A percentile compares a stretch with the other conserved stretches of the same genome.
Conservation (phyloP, 345 rosid species). For the Dipteronia sinensis region DNA sequence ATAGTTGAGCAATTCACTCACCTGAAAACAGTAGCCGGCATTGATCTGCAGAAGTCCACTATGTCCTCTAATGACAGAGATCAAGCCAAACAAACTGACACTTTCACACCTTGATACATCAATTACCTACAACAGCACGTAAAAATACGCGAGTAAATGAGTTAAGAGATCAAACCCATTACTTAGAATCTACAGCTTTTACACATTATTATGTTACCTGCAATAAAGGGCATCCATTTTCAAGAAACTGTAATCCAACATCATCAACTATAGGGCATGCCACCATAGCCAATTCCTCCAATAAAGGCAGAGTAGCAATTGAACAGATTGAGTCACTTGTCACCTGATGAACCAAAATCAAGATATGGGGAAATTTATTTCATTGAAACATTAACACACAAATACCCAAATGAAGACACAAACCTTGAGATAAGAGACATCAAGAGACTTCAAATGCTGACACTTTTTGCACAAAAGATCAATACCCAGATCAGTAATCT, state of each 20-base stretch:
- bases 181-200: neutral
- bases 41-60: conserved; percentile 51
- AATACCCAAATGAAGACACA: neutral
- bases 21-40: conserved; percentile 68
- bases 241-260: conserved; percentile 59
- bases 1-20: conserved; percentile 40
- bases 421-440: conserved; percentile 90
- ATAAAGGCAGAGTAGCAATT: conserved; percentile 58
- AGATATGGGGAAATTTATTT: conserved; percentile 3
- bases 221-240: conserved; percentile 63
- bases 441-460: conserved; percentile 57
- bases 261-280: conserved; percentile 68
- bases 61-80: conserved; percentile 59
- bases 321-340: conserved; percentile 69
- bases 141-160: neutral
- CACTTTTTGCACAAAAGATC: conserved; percentile 89
- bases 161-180: neutral
- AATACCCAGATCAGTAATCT: conserved; percentile 78
- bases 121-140: conserved; percentile 45
- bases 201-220: conserved; percentile 40
- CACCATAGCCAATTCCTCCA: conserved; percentile 64
- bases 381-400: neutral
- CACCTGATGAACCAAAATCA: conserved; percentile 55
- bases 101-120: conserved; percentile 80
- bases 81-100: conserved; percentile 57